A percentile compares a stretch with the other conserved stretches of the same genome.
Conservation (phyloP, 2,329 filamentous ascomycete species). For the Colletotrichum theobromicola region DNA sequence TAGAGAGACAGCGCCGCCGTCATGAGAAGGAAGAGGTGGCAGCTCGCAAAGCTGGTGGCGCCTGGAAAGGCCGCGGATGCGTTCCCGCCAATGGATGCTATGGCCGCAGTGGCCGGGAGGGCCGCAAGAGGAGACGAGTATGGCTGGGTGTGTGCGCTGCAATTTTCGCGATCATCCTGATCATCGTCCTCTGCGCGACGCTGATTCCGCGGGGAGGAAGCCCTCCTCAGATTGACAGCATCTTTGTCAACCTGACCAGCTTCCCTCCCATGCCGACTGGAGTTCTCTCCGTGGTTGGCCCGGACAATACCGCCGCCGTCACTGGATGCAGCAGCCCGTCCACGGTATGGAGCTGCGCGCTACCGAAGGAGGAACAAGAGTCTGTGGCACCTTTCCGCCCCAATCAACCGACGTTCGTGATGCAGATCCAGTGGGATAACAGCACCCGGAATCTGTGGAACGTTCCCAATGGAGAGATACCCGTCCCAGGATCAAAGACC, state of each 20-base stretch:
- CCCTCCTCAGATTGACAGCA: conserved; percentile 37
- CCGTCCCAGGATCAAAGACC: conserved; percentile 25
- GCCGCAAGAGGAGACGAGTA: conserved; percentile 65
- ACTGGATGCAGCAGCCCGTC: conserved; percentile 74
- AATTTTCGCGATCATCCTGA: conserved; percentile 59
- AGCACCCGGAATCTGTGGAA: conserved; percentile 58
- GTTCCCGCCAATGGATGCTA: conserved; percentile 69
- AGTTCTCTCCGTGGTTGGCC: conserved; percentile 77
- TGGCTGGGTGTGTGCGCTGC: conserved; percentile 58
- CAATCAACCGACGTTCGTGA: conserved; percentile 77
- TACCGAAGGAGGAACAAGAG: conserved; percentile 79
- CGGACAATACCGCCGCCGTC: conserved; percentile 68
- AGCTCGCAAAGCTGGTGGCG: conserved; percentile 61
- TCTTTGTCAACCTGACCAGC: conserved; percentile 84
- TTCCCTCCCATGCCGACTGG: conserved; percentile 89
- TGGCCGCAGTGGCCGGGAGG: conserved; percentile 67
- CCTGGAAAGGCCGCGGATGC: conserved; percentile 71
- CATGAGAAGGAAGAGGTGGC: conserved; percentile 71
- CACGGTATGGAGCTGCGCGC: conserved; percentile 84
- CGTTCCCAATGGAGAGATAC: conserved; percentile 41
- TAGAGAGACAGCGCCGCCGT: conserved; percentile 57
- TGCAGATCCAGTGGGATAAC: conserved; percentile 79
- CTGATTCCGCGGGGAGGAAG: conserved; percentile 47
- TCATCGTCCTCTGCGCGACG: conserved; percentile 62
- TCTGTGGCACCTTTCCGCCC: conserved; percentile 66